Percentiles rank a stretch among this genome's conserved stretches.
These are phyloP conservation scores for Ceratocystis cacaofunesta DNA, from an alignment of 2,329 filamentous ascomycete species.

Conservation along the genomic window DNA sequence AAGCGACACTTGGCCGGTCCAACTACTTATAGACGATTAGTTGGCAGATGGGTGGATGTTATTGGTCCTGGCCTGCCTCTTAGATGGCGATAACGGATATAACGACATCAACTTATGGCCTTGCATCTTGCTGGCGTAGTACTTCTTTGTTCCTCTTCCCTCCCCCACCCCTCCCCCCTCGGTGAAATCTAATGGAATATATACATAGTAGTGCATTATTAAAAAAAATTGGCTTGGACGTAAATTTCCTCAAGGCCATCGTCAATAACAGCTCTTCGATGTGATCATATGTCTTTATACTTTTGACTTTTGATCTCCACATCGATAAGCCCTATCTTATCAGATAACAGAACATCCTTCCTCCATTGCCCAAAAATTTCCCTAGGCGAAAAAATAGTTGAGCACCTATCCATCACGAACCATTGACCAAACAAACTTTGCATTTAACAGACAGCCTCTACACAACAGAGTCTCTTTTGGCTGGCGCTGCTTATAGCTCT, in stretches of 20 bases:
- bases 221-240: too few relatives aligned
- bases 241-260: too few relatives aligned
- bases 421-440: background rate
- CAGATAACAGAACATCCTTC: constrained; percentile 8
- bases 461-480: background rate
- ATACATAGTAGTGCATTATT: too few relatives aligned
- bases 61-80: background rate
- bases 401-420: constrained; percentile 7
- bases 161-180: too few relatives aligned
- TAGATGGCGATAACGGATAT: background rate
- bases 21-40: background rate
- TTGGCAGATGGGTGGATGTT: background rate
- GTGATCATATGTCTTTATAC: background rate
- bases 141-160: background rate
- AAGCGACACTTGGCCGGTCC: background rate
- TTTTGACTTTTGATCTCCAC: constrained; percentile 6
- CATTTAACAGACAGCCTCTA: background rate
- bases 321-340: constrained; percentile 16
- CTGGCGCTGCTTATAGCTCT: background rate
- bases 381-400: constrained; percentile 10
- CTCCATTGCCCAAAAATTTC: constrained; percentile 16
- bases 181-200: too few relatives aligned
- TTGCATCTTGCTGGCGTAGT: background rate
- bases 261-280: too few relatives aligned
- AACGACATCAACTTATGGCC: background rate